Evolutionary conservation across 257 asterid genomes (phyloP).

Genomic region (Rubia yunnanensis): DNA sequence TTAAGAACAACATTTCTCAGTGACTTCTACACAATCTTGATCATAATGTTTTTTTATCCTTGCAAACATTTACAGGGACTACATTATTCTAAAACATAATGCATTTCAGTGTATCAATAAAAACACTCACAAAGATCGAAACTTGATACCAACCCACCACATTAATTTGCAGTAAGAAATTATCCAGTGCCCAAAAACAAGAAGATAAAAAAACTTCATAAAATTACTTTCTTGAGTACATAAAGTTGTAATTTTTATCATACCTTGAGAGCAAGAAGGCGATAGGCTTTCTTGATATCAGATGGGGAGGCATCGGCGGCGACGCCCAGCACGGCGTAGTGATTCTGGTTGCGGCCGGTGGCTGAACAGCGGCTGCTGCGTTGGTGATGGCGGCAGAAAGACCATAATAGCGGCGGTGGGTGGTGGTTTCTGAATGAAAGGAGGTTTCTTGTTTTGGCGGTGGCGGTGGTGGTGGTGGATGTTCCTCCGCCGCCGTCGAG

Average conservation of each 20-base stretch:
- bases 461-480: constrained; percentile 11
- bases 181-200: background rate
- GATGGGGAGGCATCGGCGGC: constrained; percentile 47
- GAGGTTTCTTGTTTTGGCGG: background rate
- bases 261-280: constrained; percentile 85
- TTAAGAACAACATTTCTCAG: background rate
- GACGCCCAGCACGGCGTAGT: constrained; percentile 62
- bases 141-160: background rate
- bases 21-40: background rate
- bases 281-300: constrained; percentile 62
- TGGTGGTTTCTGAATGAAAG: background rate
- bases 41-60: background rate
- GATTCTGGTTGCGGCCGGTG: constrained; percentile 29
- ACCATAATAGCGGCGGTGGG: constrained; percentile 12
- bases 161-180: background rate
- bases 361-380: constrained; percentile 19
- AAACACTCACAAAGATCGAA: background rate
- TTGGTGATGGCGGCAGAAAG: constrained; percentile 18
- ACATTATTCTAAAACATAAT: background rate
- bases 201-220: background rate
- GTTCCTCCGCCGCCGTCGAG: constrained; percentile 33
- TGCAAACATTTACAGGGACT: background rate
- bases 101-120: background rate
- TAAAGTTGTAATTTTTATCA: background rate
- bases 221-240: background rate